Base-by-base conservation (phyloP, 345 rosid genomes). In the Erucastrum elatum region DNA sequence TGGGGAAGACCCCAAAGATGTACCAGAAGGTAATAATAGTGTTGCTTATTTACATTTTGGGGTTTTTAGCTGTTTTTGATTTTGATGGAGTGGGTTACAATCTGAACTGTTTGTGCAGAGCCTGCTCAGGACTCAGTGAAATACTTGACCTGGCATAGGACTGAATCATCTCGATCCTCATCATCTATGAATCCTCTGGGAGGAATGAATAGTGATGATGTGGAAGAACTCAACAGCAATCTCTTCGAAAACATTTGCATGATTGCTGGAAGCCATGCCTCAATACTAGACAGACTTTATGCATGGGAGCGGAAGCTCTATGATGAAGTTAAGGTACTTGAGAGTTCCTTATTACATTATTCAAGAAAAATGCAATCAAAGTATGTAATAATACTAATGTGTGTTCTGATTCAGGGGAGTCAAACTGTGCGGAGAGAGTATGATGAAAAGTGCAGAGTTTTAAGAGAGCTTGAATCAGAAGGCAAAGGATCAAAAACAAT, bases 291-390 rank as follows among this genome's bases (percentile, higher is more conserved):
- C 81, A 87, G 98, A 78, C 81, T 95, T 17, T 91, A 82, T 86
- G 99, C 99, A 17, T 95, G 99, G 99, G 99, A 95, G 89, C 85
- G 89, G 82, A 95, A 95, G 83, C 98, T 95, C 79, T 89, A 90
- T 66, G 98, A 95, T 66, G 99, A 95, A 93, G 97, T 95, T 34
- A 95, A 95, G 97, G 99, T 95, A 86, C 53, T 70, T 2, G 13
- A 4, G n/a, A 39, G 5, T 71, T 77, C 77, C 46, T 74, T 65
- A 11, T 5, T 6, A 62, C 62, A 21, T n/a, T 72, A 33, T 62
- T 16, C 39, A 37, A 12, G 59, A 61, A 34, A 34, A 25, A 59
- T 72, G 68, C 33, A 72, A 6, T 68, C 49, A 49, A 15, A 62
- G 5, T 75, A 46, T 6, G 6, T 75, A 31, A 26, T 27, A n/a